Conservation (phyloP, 768 basidiomycete species). For the Tylopilus sp. region DNA sequence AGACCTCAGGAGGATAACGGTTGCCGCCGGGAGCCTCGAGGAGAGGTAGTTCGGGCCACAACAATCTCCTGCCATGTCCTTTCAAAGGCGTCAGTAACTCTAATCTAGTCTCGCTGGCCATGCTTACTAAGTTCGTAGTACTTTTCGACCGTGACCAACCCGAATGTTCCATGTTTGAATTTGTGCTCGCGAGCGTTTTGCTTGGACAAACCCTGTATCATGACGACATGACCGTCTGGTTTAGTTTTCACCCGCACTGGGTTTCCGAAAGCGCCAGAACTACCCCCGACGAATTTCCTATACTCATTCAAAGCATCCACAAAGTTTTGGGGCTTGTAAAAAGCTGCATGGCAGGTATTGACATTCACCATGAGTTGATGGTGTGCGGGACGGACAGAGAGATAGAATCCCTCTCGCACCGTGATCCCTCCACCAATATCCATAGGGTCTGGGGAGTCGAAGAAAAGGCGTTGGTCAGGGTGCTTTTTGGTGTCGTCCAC, state of each 20-base stretch:
- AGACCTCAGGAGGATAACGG: constrained; percentile 46
- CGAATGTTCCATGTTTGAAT: constrained; percentile 37
- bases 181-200: constrained; percentile 36
- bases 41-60: constrained; percentile 36
- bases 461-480: constrained; percentile 41
- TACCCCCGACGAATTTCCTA: constrained; percentile 46
- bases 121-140: constrained; percentile 44
- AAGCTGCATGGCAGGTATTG: constrained; percentile 49
- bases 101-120: not conserved
- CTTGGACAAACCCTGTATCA: constrained; percentile 55
- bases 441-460: constrained; percentile 26
- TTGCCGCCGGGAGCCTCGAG: constrained; percentile 37
- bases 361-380: constrained; percentile 52
- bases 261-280: constrained; percentile 51
- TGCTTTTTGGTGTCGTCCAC: constrained; percentile 35
- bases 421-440: constrained; percentile 50
- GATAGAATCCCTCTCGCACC: constrained; percentile 50
- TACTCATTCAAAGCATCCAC: constrained; percentile 40
- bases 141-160: constrained; percentile 39
- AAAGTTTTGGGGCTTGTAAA: constrained; percentile 42
- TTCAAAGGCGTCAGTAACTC: not conserved
- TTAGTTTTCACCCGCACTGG: constrained; percentile 63
- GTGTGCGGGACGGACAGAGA: constrained; percentile 39
- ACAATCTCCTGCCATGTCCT: constrained; percentile 40
- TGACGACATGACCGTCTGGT: constrained; percentile 61